Base-by-base conservation (phyloP, 2,329 filamentous ascomycete genomes). In the Colletotrichum aenigma region DNA sequence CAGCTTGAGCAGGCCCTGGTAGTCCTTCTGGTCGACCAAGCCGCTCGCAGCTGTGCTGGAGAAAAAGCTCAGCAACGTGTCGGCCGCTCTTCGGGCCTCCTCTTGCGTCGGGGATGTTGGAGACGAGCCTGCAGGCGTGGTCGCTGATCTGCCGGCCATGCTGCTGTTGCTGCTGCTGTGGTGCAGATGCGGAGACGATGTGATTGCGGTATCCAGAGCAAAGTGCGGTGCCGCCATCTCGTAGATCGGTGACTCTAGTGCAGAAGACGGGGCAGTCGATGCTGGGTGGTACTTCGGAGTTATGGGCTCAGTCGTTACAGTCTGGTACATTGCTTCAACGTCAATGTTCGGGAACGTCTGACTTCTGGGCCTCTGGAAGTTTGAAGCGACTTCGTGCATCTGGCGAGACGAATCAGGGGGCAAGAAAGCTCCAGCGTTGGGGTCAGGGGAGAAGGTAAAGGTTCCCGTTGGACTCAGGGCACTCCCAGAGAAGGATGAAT, bases 341-440 rank as follows among this genome's bases (percentile, higher is more conserved):
- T 92, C 92, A 56, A 95, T 86, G 60, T 93, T 92, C 2, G 96
- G 95, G 77, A 98, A 96, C 0, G 95, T 98, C 83, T 97, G 95
- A 83, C 95, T 97, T 81, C 95, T 90, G n/a, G 94, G 95, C 71
- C 95, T 90, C 79, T 94, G 93, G 78, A 93, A 92, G 79, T 91
- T 91, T 69, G 87, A 86, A 72, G 81, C 81, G 26, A 73, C 79
- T 36, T 82, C 86, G 6, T 83, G 83, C 10, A 86, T 79, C 43
- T 84, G 82, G 34, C 84, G 79, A 66, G 80, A 81, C 34, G 84
- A 83, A 55, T 89, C 88, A 56, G 84, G 78, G 0, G 83, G 74
- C 28, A 86, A 79, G 81, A 96, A 97, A 2, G 92, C 90, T 69
- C 93, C 93, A 5, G 89, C 89, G 74, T 92, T 92, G 15, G 92